Evolutionary conservation across 257 asterid species (phyloP).

Genomic region (Solanum chiquidenum): DNA sequence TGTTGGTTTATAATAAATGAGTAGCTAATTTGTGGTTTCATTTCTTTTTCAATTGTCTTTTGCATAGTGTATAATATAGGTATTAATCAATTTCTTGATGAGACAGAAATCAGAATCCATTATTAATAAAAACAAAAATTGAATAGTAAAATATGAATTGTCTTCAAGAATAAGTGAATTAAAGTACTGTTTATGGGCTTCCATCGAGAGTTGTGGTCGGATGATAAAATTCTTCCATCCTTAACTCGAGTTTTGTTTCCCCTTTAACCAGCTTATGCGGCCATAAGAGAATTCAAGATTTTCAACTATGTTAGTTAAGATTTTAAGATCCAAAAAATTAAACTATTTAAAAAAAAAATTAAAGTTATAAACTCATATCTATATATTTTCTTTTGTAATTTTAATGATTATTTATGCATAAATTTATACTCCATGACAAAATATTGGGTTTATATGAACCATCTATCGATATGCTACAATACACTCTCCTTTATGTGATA

Average conservation of each 20-base stretch:
- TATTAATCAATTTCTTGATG: background rate
- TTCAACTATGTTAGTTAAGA: background rate
- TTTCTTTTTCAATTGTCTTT: background rate
- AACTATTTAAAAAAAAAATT: background rate
- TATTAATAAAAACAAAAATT: background rate
- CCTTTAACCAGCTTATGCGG: too few relatives aligned
- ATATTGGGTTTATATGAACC: background rate
- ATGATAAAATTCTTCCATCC: background rate
- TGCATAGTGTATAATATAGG: background rate
- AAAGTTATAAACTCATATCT: background rate
- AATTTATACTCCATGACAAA: background rate
- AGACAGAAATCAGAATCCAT: background rate
- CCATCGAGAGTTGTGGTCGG: background rate
- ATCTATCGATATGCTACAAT: background rate
- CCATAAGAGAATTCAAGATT: too few relatives aligned
- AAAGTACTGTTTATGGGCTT: background rate
- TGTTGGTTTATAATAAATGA: background rate
- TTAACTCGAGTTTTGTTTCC: background rate
- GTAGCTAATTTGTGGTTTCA: background rate
- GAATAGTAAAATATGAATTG: background rate
- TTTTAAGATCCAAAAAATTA: background rate
- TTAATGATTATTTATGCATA: background rate
- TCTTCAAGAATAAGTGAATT: background rate
- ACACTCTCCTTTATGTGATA: background rate
- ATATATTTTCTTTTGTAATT: background rate